Base-by-base conservation (phyloP, 768 basidiomycete species). In the Krasilnikovozyma curviuscula region DNA sequence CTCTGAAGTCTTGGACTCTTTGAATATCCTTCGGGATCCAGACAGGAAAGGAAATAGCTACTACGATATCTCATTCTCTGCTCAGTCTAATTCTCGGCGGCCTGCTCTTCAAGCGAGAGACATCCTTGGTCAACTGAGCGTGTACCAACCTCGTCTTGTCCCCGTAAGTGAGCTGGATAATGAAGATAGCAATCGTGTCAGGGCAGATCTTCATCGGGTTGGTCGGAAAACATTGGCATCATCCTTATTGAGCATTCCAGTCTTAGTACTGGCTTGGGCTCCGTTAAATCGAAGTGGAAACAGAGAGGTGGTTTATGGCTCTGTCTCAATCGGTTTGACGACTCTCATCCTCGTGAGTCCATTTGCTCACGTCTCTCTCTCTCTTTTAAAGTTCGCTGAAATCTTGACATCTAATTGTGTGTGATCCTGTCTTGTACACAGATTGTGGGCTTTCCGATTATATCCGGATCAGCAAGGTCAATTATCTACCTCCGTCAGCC, bases 221-320 rank as follows among this genome's bases (percentile, higher is more conserved):
- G 51, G 59, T 18, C 12, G 58, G 12, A 66, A 67, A 16, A 67
- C 66, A 2, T 41, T 57, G 13, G 28, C 59, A 14, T 67, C 62
- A 18, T 56, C 56, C n/a, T 19, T 63, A 23, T 55, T 69, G 23
- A 64, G 66, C 30, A 59, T 69, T 27, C 70, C 70, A 1, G 67
- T 71, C 7, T 61, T 70, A 13, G 55, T 71, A 31, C 58, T 70
- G 55, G 57, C 70, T 6, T 71, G 70, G 70, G 68, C 69, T 1
- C 63, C 64, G 10, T 55, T 57, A 46, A n/a, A n/a, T n/a, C n/a
- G n/a, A n/a, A n/a, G n/a, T n/a, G n/a, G n/a, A n/a, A n/a, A n/a
- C n/a, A n/a, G n/a, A n/a, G n/a, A n/a, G n/a, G n/a, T n/a, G n/a
- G 56, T 60, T 1, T 69, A 69, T 41, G 64, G 66, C 13, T 63